Conservation (phyloP, 768 basidiomycete species). For the Tephrocybe sp. region DNA sequence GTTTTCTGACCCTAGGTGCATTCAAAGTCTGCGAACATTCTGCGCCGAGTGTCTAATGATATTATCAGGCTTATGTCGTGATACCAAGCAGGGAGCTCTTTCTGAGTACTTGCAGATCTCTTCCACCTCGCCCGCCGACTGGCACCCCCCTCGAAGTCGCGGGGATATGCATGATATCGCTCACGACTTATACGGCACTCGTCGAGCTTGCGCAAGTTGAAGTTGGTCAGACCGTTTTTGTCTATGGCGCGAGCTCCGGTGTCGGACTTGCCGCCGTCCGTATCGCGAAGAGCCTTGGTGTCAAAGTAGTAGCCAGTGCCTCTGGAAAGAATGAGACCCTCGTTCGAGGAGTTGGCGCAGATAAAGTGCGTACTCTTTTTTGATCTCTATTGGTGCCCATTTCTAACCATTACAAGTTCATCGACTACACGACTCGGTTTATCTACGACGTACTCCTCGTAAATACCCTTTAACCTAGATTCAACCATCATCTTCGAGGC, state of each 20-base stretch:
- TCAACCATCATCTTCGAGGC: constrained; percentile 50
- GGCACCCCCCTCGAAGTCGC: constrained; percentile 49
- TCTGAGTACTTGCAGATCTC: constrained; percentile 45
- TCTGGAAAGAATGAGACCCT: constrained; percentile 49
- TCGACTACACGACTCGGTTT: constrained; percentile 47
- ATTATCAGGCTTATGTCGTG: constrained; percentile 6
- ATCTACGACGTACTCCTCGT: constrained; percentile 35
- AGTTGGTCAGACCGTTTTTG: constrained; percentile 45
- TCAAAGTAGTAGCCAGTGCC: constrained; percentile 48
- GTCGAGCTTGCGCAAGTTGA: constrained; percentile 40
- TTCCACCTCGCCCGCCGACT: constrained; percentile 34
- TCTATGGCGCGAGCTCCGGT: constrained; percentile 57
- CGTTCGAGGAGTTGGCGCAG: constrained; percentile 50
- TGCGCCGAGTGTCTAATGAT: background rate
- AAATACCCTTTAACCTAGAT: constrained; percentile 37
- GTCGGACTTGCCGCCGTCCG: constrained; percentile 59
- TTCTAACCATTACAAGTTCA: constrained; percentile 27
- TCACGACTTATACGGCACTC: constrained; percentile 46
- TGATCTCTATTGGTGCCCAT: background rate
- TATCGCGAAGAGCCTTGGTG: constrained; percentile 53
- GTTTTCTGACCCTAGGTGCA: constrained; percentile 30
- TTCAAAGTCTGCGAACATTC: background rate
- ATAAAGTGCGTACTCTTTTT: constrained; percentile 36
- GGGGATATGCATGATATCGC: constrained; percentile 43
- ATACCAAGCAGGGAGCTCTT: constrained; percentile 44